Evolutionary conservation across 1,284 basidiomycete species (phyloP), one percentile per base, ranked within the genome.

Genomic region (Microbotryomycetes sp.): DNA sequence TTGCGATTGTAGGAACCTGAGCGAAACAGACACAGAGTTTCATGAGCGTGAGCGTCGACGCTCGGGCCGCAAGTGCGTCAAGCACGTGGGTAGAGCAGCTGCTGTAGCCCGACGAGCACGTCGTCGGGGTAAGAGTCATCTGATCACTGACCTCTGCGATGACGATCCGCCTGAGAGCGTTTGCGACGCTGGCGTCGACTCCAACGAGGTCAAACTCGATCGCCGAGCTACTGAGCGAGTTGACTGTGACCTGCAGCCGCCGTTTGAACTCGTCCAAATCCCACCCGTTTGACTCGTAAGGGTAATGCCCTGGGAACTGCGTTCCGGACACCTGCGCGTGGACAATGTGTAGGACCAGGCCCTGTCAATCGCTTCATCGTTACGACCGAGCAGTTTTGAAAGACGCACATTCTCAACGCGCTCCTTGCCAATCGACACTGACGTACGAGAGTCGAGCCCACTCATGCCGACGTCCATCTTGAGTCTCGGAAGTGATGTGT

Each of bases 161-260:
- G 73, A 97, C 81, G 59, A 94, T 89, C 62, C 94, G 81, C 49
- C 96, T 83, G 69, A 97, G 83, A 0, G 94, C 92, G 75, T 99
- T 98, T 28, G 96, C 92, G 57, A 99, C 89, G 30, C 89, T 89
- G 0, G 96, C 90, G 77, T 99, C 96, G 31, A 97, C 88, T 7
- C 96, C 94, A 60, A 97, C 84, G 29, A 98, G 79, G 77, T 99
- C 94, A 75, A 99, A 94, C 72, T 97, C 93, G 66, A 96, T 83
- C 4, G 86, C 86, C 3, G 86, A 82, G 50, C 87, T 82, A 3
- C 91, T 92, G 47, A 93, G 77, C 54, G 87, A 81, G 67, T 87
- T 85, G 31, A 94, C 81, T 53, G 84, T 81, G 7, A 92, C 83
- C 69, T 81, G 79, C 60, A 93, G 78, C 73, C 82, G 85, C 89